Evolutionary conservation across 2,329 filamentous ascomycete genomes (phyloP).

Genomic region (Grosmannia penicillata): DNA sequence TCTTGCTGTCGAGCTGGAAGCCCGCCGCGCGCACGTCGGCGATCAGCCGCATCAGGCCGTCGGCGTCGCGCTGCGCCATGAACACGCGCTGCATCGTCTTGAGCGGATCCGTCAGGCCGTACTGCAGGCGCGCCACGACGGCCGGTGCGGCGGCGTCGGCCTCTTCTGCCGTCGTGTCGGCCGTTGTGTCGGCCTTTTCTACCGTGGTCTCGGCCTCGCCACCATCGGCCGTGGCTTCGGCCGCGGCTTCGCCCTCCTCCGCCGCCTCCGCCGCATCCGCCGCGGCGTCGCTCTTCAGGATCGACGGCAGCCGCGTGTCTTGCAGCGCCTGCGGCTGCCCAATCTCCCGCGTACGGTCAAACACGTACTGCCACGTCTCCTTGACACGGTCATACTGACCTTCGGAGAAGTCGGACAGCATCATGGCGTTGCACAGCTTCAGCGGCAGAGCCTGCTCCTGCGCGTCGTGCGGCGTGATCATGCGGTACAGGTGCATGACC

Average conservation of each 20-base stretch:
- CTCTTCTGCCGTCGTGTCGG: constrained; percentile 6
- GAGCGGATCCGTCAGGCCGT: constrained; percentile 35
- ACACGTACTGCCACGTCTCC: constrained; percentile 49
- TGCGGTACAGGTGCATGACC: constrained; percentile 30
- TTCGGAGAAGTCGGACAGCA: constrained; percentile 48
- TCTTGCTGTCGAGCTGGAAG: constrained; percentile 59
- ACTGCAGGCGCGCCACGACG: constrained; percentile 33
- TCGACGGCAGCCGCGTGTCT: constrained; percentile 2
- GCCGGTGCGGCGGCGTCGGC: constrained; percentile 7
- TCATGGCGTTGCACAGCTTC: constrained; percentile 46
- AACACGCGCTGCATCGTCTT: constrained; percentile 33
- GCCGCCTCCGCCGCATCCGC: background rate
- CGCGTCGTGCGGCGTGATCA: constrained; percentile 13
- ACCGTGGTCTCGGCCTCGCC: background rate
- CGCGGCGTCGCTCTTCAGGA: constrained; percentile 2
- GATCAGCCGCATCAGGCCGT: constrained; percentile 36
- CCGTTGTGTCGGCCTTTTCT: background rate
- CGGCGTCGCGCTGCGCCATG: constrained; percentile 23
- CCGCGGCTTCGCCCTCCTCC: background rate
- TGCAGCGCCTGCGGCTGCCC: constrained; percentile 17
- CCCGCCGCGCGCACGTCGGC: constrained; percentile 43
- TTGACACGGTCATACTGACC: constrained; percentile 45
- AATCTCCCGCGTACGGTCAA: constrained; percentile 33
- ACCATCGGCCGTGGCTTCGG: background rate
- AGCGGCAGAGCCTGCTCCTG: constrained; percentile 28